Evolutionary conservation across 106 monocot genomes (phyloP), one percentile per base, ranked within the genome.

Genomic region (Posidonia australis): DNA sequence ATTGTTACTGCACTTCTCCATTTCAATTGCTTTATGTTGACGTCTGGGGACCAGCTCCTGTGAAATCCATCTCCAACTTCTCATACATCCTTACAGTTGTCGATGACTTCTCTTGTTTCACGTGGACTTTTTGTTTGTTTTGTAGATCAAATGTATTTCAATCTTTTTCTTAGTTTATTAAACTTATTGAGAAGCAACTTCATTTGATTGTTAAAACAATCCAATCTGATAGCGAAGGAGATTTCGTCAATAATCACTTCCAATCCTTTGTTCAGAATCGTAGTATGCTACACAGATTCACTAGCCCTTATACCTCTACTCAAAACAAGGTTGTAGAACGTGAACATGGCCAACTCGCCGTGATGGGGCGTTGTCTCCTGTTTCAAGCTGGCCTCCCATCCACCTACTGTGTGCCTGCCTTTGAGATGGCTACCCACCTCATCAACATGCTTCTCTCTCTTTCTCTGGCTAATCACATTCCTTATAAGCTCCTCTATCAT

Each of bases 231-330:
- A 6, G 31, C 0, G 0, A 41, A n/a, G n/a, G n/a, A n/a, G n/a
- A n/a, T n/a, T 1, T 26, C n/a, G n/a, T n/a, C n/a, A n/a, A n/a
- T n/a, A n/a, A n/a, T n/a, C n/a, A n/a, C n/a, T n/a, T n/a, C n/a
- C n/a, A n/a, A n/a, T n/a, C n/a, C n/a, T n/a, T n/a, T n/a, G n/a
- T n/a, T n/a, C n/a, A n/a, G n/a, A n/a, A 51, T 23, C 54, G 5
- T 55, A 32, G 42, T 17, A 68, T 68, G 21, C 51, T 42, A 41
- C 55, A 68, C 19, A 53, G 42, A 12, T 6, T 68, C 9, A 54
- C 67, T 41, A 54, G 54, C 44, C 54, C 67, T 6, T n/a, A n/a
- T n/a, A n/a, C n/a, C n/a, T n/a, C n/a, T n/a, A n/a, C n/a, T n/a
- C n/a, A n/a, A n/a, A n/a, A 21, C 36, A 9, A 56, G 31, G 11